Percentiles rank a stretch among this genome's conserved stretches.
phyloP scores from a whole-genome alignment of 192 early-diverging fungal species.

The Dissophora ornata region DNA sequence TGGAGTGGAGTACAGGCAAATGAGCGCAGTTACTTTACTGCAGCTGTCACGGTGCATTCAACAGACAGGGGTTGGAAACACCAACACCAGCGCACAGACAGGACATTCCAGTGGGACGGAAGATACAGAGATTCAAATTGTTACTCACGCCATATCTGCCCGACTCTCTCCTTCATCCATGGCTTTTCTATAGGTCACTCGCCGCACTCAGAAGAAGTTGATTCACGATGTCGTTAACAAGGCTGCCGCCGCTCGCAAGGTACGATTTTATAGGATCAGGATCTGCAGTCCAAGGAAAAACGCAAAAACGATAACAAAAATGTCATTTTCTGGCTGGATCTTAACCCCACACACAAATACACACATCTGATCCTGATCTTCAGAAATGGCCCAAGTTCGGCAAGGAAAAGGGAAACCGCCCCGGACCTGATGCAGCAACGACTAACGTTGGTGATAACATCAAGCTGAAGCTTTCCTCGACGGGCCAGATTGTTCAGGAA shows the following conservation, averaged over 20 bases:
- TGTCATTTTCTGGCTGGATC: no score
- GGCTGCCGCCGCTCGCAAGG: conserved; percentile 90
- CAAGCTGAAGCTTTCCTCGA: conserved; percentile 82
- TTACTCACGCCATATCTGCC: not conserved
- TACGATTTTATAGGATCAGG: conserved; percentile 17
- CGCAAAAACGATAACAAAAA: no score
- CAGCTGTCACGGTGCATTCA: no score
- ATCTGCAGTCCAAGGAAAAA: no score
- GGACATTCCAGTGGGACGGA: no score
- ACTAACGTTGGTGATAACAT: conserved; percentile 92
- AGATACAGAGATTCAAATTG: no score
- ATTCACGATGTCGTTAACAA: conserved; percentile 87
- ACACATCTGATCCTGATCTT: not conserved
- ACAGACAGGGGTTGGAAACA: no score
- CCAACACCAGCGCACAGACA: no score
- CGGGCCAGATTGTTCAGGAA: conserved; percentile 68
- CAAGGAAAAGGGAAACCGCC: conserved; percentile 76
- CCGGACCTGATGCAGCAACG: conserved; percentile 89
- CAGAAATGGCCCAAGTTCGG: conserved; percentile 95
- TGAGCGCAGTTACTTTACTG: no score
- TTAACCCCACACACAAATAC: not conserved
- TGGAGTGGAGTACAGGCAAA: no score
- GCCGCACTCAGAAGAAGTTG: conserved; percentile 82
- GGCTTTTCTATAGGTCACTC: conserved; percentile 67
- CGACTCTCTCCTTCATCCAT: not conserved